Conservation (phyloP, 2,329 filamentous ascomycete species). For the Fusarium duplospermum region DNA sequence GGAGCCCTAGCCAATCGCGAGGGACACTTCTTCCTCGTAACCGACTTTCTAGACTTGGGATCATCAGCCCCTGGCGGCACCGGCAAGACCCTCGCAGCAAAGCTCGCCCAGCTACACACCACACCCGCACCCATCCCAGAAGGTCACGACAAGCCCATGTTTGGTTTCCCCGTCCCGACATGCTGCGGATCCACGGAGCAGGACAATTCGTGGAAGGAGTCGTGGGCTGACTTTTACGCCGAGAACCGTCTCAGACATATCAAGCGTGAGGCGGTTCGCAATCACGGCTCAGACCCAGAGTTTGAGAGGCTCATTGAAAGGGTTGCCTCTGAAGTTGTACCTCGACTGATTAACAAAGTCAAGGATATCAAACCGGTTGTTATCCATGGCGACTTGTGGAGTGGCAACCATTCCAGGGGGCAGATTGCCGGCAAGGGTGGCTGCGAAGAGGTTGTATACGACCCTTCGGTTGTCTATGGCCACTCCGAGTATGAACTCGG, state of each 20-base stretch:
- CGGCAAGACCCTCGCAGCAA: conserved; percentile 73
- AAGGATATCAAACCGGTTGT: conserved; percentile 79
- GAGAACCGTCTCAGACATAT: conserved; percentile 79
- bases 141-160: conserved; percentile 70
- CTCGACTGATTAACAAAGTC: conserved; percentile 76
- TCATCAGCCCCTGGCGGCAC: conserved; percentile 56
- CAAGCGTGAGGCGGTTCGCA: conserved; percentile 64
- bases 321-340: conserved; percentile 75
- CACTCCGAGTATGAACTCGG: conserved; percentile 92
- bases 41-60: conserved; percentile 81
- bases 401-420: conserved; percentile 80
- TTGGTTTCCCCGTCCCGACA: conserved; percentile 86
- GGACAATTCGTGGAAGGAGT: conserved; percentile 77
- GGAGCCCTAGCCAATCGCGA: conserved; percentile 69
- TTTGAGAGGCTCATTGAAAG: conserved; percentile 73
- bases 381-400: conserved; percentile 94
- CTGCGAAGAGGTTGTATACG: conserved; percentile 82
- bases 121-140: conserved; percentile 76
- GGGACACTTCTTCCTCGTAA: conserved; percentile 69
- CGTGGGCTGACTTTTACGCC: conserved; percentile 89
- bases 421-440: conserved; percentile 66
- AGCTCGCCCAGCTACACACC: conserved; percentile 83
- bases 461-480: conserved; percentile 83
- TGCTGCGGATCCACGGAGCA: conserved; percentile 89
- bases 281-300: conserved; percentile 73